phyloP scores from a whole-genome alignment of 805 yeast species.

The Groenewaldozyma salmanticensis region DNA sequence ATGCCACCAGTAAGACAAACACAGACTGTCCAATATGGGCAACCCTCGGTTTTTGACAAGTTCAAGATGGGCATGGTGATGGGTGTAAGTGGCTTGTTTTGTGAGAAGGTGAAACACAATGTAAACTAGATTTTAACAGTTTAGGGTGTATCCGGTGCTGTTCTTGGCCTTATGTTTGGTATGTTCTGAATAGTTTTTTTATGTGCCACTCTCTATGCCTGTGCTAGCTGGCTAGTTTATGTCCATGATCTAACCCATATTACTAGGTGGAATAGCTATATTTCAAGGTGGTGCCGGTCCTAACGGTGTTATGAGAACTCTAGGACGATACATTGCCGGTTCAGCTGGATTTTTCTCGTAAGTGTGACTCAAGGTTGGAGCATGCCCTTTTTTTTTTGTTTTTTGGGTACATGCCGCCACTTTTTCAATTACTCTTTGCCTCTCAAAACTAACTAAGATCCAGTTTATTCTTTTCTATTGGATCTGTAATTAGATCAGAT shows the following conservation, averaged over 20 bases:
- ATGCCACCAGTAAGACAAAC: slow-evolving; percentile 24
- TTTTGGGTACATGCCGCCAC: not conserved
- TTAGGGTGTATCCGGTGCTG: slow-evolving; percentile 48
- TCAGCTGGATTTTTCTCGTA: slow-evolving; percentile 92
- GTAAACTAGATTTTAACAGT: slow-evolving; percentile 20
- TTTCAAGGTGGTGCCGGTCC: slow-evolving; percentile 97
- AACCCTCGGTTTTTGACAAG: slow-evolving; percentile 84
- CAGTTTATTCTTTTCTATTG: slow-evolving; percentile 72
- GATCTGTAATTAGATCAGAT: slow-evolving; percentile 28
- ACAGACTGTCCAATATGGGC: slow-evolving; percentile 7
- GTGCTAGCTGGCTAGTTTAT: slow-evolving; percentile 1
- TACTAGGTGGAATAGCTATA: slow-evolving; percentile 69
- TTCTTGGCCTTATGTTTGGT: slow-evolving; percentile 91
- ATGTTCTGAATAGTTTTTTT: slow-evolving; percentile 3
- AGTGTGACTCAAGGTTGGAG: slow-evolving; percentile 8
- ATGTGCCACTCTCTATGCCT: not conserved
- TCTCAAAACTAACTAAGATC: slow-evolving; percentile 21
- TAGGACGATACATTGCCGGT: slow-evolving; percentile 94
- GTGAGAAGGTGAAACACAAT: slow-evolving; percentile 14
- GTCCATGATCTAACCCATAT: no score
- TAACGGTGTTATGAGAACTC: slow-evolving; percentile 89
- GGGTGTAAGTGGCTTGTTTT: slow-evolving; percentile 52
- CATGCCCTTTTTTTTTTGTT: not conserved
- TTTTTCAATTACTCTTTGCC: not conserved
- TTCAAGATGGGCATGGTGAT: slow-evolving; percentile 97